These are phyloP conservation scores for Elongisporangium anandrum DNA, from an alignment of 352 stramenopile genomes.

Conservation along the genomic window DNA sequence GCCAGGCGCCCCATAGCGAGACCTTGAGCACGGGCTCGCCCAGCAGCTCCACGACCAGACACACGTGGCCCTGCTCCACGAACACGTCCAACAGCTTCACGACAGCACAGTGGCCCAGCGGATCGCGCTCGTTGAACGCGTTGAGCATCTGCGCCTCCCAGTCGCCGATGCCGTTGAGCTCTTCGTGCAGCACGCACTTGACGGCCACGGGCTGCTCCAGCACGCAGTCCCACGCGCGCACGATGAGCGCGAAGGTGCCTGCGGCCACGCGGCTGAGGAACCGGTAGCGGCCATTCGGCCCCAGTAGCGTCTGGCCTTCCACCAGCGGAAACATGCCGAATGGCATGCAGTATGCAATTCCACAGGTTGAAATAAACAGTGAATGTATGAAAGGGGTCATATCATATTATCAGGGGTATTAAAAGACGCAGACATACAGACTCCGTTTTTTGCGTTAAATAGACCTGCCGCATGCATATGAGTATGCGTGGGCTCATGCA, in stretches of 20 bases:
- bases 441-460: background rate
- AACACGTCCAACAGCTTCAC: conserved; percentile 59
- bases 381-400: background rate
- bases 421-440: background rate
- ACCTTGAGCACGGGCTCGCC: conserved; percentile 91
- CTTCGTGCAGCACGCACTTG: conserved; percentile 51
- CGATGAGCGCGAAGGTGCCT: conserved; percentile 67
- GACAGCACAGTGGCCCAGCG: conserved; percentile 31
- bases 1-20: conserved; percentile 89
- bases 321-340: conserved; percentile 35
- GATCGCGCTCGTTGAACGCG: conserved; percentile 32
- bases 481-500: background rate
- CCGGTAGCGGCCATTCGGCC: conserved; percentile 51
- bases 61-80: conserved; percentile 44
- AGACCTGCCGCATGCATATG: background rate
- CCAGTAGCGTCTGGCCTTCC: conserved; percentile 63
- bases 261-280: conserved; percentile 66
- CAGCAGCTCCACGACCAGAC: conserved; percentile 68
- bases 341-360: background rate
- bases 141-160: conserved; percentile 48
- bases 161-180: conserved; percentile 50
- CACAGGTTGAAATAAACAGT: background rate
- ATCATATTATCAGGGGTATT: background rate
- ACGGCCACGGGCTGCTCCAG: conserved; percentile 48
- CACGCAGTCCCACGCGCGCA: conserved; percentile 52